Conservation (phyloP, 164 flowering plant species). For the Kingdonia uniflora region DNA sequence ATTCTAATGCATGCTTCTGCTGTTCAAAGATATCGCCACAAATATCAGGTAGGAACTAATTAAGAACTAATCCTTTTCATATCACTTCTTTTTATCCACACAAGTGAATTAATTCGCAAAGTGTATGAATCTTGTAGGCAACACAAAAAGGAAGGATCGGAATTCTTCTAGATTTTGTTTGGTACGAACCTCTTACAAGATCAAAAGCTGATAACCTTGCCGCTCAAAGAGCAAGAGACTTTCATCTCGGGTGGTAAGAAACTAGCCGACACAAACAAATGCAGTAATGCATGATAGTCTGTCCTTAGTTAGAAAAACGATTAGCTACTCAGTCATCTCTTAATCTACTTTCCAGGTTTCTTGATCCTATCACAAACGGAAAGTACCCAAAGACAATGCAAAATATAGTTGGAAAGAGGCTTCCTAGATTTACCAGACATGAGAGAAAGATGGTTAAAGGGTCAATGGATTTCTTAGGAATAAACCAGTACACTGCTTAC, state of each 20-base stretch:
- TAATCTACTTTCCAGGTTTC: not conserved
- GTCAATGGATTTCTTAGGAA: constrained; percentile 5
- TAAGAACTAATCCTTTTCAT: no score
- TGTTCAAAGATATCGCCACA: constrained; percentile 47
- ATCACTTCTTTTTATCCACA: no score
- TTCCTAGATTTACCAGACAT: not conserved
- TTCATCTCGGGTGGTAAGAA: constrained; percentile 65
- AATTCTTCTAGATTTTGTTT: constrained; percentile 6
- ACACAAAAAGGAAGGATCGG: constrained; percentile 39
- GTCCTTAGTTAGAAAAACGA: not conserved
- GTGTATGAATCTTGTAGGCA: constrained; percentile 1
- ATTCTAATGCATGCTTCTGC: constrained; percentile 56
- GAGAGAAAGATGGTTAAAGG: constrained; percentile 5
- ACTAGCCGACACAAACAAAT: not conserved
- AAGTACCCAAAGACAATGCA: constrained; percentile 3
- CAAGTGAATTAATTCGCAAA: no score
- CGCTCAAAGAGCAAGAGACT: constrained; percentile 37
- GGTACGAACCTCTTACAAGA: constrained; percentile 4
- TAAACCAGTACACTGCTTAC: constrained; percentile 6
- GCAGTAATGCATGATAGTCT: no score
- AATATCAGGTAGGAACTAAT: constrained; percentile 34
- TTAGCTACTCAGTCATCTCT: not conserved
- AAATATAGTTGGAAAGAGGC: constrained; percentile 5
- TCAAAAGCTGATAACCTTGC: not conserved
- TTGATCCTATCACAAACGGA: constrained; percentile 7